Conservation (phyloP, 2,329 filamentous ascomycete species). For the Neofusicoccum laricinum region DNA sequence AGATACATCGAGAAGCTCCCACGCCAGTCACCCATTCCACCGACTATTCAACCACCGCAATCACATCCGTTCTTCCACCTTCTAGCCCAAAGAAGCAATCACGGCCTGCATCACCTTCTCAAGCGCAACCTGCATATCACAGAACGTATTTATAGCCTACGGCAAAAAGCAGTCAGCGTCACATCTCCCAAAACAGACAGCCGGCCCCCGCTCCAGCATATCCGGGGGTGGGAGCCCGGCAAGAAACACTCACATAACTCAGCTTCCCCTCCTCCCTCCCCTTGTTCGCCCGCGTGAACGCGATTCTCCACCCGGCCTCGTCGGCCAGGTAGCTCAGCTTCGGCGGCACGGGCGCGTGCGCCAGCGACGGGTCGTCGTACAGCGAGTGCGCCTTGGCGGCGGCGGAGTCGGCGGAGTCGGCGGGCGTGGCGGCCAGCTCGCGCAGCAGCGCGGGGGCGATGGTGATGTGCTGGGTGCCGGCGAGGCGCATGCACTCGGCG, state of each 20-base stretch:
- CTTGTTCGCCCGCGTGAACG: neutral
- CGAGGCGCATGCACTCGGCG: conserved; percentile 57
- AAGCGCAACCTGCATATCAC: conserved; percentile 53
- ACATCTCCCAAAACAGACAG: neutral
- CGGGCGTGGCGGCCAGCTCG: conserved; percentile 24
- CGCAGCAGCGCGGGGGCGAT: conserved; percentile 54
- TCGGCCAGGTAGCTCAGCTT: neutral
- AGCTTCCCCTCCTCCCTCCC: conserved; percentile 11
- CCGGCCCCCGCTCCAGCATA: too few species aligned
- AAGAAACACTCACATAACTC: neutral
- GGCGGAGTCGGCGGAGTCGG: neutral
- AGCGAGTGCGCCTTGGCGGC: neutral
- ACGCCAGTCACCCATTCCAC: too few species aligned
- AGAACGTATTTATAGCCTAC: conserved; percentile 59
- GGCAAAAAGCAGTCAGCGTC: conserved; percentile 19
- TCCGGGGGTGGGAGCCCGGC: too few species aligned
- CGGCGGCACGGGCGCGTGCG: neutral
- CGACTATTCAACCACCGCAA: too few species aligned
- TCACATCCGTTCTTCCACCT: too few species aligned
- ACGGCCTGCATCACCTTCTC: conserved; percentile 33
- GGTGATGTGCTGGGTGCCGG: conserved; percentile 59
- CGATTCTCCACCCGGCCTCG: neutral
- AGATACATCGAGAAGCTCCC: too few species aligned
- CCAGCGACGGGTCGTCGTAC: neutral
- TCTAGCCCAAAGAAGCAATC: neutral